phyloP scores from a whole-genome alignment of 2,329 filamentous ascomycete species.

The Fusarium bactridioides region DNA sequence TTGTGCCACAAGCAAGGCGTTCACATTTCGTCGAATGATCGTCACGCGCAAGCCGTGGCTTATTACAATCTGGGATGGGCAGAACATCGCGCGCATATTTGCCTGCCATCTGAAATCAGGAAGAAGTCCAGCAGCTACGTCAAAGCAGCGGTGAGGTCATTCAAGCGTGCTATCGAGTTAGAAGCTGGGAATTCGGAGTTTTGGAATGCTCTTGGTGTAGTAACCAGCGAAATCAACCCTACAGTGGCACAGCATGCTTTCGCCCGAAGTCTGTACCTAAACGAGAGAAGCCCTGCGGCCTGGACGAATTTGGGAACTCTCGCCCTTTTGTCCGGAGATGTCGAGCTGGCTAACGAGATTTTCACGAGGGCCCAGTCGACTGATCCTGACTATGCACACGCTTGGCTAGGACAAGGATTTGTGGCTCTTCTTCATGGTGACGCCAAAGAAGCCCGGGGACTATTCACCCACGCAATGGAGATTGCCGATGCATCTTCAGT shows the following conservation, averaged over 20 bases:
- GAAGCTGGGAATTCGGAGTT: slow-evolving; percentile 95
- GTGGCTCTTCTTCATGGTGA: slow-evolving; percentile 82
- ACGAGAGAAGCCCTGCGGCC: slow-evolving; percentile 82
- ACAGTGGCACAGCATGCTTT: slow-evolving; percentile 93
- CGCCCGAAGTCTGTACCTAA: slow-evolving; percentile 88
- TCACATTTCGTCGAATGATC: slow-evolving; percentile 73
- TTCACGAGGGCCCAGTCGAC: slow-evolving; percentile 92
- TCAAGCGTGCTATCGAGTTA: slow-evolving; percentile 94
- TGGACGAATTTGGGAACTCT: slow-evolving; percentile 94
- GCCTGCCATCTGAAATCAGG: slow-evolving; percentile 60
- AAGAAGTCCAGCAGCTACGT: slow-evolving; percentile 74
- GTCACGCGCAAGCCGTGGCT: slow-evolving; percentile 90
- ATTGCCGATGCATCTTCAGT: slow-evolving; percentile 81
- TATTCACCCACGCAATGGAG: slow-evolving; percentile 95
- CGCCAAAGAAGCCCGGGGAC: slow-evolving; percentile 75
- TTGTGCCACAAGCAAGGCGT: slow-evolving; percentile 89
- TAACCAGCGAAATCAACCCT: slow-evolving; percentile 84
- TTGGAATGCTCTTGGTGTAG: slow-evolving; percentile 95
- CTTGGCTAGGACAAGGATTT: slow-evolving; percentile 93
- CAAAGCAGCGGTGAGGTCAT: slow-evolving; percentile 84
- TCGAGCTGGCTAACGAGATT: slow-evolving; percentile 85
- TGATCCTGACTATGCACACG: slow-evolving; percentile 91
- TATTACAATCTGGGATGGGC: slow-evolving; percentile 98
- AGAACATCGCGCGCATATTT: slow-evolving; percentile 81
- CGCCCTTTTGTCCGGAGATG: slow-evolving; percentile 84